phyloP scores from a whole-genome alignment of 1,284 basidiomycete genomes.

The Lignosus rhinocerotis region DNA sequence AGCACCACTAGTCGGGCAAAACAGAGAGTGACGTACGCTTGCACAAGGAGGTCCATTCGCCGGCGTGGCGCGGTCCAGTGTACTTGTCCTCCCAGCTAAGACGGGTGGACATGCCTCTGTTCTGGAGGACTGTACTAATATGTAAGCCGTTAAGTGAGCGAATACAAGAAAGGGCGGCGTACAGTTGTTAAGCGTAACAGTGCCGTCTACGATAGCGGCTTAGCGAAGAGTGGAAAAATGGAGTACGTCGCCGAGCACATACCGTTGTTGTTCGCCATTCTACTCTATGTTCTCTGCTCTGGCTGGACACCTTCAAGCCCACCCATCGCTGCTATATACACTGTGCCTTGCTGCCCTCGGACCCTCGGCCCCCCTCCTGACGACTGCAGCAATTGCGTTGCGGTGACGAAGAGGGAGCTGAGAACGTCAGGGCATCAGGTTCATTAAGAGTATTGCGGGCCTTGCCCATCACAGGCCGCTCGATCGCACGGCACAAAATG shows the following conservation, averaged over 20 bases:
- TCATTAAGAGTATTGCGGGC: conserved; percentile 16
- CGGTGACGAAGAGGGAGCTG: conserved; percentile 12
- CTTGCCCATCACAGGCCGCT: conserved; percentile 22
- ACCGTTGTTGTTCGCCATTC: conserved; percentile 18
- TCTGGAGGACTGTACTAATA: conserved; percentile 50
- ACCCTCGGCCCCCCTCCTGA: conserved; percentile 10
- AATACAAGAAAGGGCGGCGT: neutral
- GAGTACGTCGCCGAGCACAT: neutral
- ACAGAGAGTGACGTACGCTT: conserved; percentile 45
- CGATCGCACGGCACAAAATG: conserved; percentile 19
- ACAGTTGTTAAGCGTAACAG: conserved; percentile 34
- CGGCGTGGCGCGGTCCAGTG: conserved; percentile 47
- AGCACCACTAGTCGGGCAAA: neutral
- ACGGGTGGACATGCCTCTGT: conserved; percentile 37
- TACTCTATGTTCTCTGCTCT: conserved; percentile 7
- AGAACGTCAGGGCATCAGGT: conserved; percentile 18
- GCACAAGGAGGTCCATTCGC: conserved; percentile 56
- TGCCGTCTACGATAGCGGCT: conserved; percentile 18
- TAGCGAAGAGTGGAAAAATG: neutral
- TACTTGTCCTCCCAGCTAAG: conserved; percentile 56
- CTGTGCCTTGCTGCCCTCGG: conserved; percentile 14
- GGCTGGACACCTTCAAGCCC: neutral
- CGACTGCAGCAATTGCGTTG: conserved; percentile 8
- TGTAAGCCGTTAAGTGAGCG: neutral
- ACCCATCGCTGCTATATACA: conserved; percentile 20